Evolutionary conservation across 345 rosid species (phyloP).

Genomic region (Pugionium cornutum): DNA sequence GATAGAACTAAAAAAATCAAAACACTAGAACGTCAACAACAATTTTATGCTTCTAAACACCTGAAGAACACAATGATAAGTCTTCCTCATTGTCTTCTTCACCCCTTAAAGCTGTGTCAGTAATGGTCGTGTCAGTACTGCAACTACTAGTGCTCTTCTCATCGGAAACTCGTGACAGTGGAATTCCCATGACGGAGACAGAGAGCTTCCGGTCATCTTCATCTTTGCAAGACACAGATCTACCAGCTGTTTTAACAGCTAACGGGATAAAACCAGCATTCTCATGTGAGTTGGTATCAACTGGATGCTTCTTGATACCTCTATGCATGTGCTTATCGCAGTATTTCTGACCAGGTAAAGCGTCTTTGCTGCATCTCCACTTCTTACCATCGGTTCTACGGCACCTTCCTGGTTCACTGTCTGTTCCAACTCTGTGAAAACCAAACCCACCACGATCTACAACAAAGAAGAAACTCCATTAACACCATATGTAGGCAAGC

Average conservation of each 20-base stretch:
- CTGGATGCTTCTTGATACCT: conserved; percentile 51
- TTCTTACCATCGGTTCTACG: conserved; percentile 83
- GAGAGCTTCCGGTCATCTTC: conserved; percentile 39
- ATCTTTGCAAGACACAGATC: conserved; percentile 20
- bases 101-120: conserved; percentile 44
- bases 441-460: conserved; percentile 39
- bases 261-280: neutral
- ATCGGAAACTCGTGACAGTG: conserved; percentile 29
- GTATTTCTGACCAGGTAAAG: conserved; percentile 57
- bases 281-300: conserved; percentile 24
- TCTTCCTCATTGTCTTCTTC: conserved; percentile 35
- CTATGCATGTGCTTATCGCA: conserved; percentile 68
- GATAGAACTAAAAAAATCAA: conserved; percentile 12
- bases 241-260: conserved; percentile 19
- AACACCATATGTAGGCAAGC: conserved; percentile 1
- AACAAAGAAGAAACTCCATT: conserved; percentile 19
- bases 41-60: conserved; percentile 35
- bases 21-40: conserved; percentile 18
- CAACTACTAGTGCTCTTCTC: conserved; percentile 40
- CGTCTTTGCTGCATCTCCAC: conserved; percentile 69
- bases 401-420: conserved; percentile 58
- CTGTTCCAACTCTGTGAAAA: conserved; percentile 35
- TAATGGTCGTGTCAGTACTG: conserved; percentile 62
- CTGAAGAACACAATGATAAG: conserved; percentile 38
- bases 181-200: conserved; percentile 40